A percentile compares a stretch with the other conserved stretches of the same genome.
These are phyloP conservation scores for Metahyphopichia silvanorum DNA, from an alignment of 805 yeast species.

Conservation along the genomic window DNA sequence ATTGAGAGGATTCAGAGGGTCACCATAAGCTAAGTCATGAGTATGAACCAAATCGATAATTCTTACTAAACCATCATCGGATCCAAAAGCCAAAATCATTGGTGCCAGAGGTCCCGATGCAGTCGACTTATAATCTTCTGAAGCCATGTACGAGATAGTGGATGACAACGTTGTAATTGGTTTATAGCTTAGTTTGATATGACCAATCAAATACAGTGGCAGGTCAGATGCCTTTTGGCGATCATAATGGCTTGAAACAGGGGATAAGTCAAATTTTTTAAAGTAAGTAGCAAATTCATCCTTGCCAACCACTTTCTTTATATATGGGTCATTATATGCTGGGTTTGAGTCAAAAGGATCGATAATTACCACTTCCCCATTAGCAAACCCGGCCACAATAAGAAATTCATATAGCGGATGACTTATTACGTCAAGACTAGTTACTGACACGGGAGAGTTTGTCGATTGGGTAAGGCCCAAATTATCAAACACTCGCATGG, in stretches of 20 bases:
- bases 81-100: slow-evolving; percentile 46
- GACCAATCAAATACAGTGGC: slow-evolving; percentile 40
- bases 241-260: slow-evolving; percentile 2
- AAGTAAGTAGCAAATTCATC: slow-evolving; percentile 36
- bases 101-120: slow-evolving; percentile 29
- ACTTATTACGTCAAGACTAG: slow-evolving; percentile 21
- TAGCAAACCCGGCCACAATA: slow-evolving; percentile 57
- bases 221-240: slow-evolving; percentile 3
- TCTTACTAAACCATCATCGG: slow-evolving; percentile 64
- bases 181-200: slow-evolving; percentile 57
- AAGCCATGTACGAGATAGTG: slow-evolving; percentile 18
- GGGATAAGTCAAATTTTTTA: slow-evolving; percentile 34
- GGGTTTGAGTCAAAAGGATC: slow-evolving; percentile 25
- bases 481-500: slow-evolving; percentile 42
- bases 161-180: slow-evolving; percentile 50
- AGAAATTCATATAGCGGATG: slow-evolving; percentile 39
- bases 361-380: slow-evolving; percentile 57
- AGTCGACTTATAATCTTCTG: slow-evolving; percentile 3
- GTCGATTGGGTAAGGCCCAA: slow-evolving; percentile 31
- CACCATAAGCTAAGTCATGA: slow-evolving; percentile 23
- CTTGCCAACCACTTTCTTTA: slow-evolving; percentile 14
- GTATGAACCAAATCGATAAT: slow-evolving; percentile 49
- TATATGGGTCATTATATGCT: slow-evolving; percentile 8
- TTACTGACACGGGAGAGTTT: slow-evolving; percentile 12
- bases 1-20: slow-evolving; percentile 11